Percentiles rank a stretch among this genome's conserved stretches.
phyloP scores from a whole-genome alignment of 805 yeast genomes.

The Teunomyces stri region DNA sequence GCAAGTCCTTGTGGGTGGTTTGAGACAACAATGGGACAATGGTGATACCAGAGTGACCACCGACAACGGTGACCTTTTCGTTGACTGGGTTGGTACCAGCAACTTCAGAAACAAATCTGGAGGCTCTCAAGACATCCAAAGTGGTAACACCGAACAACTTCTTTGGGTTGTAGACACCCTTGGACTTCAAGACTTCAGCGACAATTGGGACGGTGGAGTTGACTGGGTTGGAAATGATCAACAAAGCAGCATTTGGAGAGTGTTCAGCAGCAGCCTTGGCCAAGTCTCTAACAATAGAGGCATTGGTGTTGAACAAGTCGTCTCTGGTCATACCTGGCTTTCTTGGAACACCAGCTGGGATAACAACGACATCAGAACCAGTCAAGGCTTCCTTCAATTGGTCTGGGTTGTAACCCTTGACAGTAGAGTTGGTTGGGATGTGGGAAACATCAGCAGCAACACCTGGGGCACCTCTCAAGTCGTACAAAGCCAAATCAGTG shows the following conservation, averaged over 20 bases:
- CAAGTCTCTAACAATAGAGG: constrained; percentile 89
- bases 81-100: constrained; percentile 71
- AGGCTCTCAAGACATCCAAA: constrained; percentile 84
- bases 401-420: constrained; percentile 85
- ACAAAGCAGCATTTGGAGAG: constrained; percentile 81
- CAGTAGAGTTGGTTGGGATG: constrained; percentile 87
- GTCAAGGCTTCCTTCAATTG: constrained; percentile 66
- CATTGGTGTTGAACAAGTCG: constrained; percentile 93
- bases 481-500: constrained; percentile 81
- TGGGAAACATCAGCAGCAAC: constrained; percentile 96
- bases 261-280: constrained; percentile 80
- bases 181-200: constrained; percentile 82
- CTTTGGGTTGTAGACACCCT: constrained; percentile 88
- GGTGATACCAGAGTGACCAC: constrained; percentile 97
- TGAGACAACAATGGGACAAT: constrained; percentile 91
- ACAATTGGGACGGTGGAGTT: constrained; percentile 97
- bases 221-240: constrained; percentile 90
- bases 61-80: constrained; percentile 84
- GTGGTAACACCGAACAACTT: constrained; percentile 96
- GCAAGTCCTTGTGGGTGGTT: constrained; percentile 63
- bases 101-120: constrained; percentile 72
- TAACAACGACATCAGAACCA: constrained; percentile 81
- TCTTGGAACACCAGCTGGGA: constrained; percentile 98
- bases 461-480: constrained; percentile 90
- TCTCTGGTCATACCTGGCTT: constrained; percentile 99